Evolutionary conservation across 2,329 filamentous ascomycete genomes (phyloP).

Genomic region (Bretziella fagacearum): DNA sequence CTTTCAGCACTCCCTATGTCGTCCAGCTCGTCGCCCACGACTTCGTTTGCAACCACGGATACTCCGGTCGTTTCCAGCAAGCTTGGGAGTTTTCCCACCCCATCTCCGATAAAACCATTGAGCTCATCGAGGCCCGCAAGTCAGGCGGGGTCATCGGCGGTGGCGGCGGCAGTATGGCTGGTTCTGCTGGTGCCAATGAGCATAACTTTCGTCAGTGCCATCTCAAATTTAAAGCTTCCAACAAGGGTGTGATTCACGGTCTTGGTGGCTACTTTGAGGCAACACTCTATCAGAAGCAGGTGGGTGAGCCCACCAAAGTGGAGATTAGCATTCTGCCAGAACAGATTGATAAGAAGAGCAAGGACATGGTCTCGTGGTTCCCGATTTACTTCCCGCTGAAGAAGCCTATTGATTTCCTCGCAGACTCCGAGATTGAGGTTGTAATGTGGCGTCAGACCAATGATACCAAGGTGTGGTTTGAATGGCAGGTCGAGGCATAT

Average conservation of each 20-base stretch:
- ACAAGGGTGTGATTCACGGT: slow-evolving; percentile 75
- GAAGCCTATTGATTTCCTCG: slow-evolving; percentile 73
- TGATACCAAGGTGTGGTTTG: slow-evolving; percentile 93
- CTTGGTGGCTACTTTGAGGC: slow-evolving; percentile 92
- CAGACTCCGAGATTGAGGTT: slow-evolving; percentile 68
- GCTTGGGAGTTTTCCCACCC: slow-evolving; percentile 73
- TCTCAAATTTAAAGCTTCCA: slow-evolving; percentile 58
- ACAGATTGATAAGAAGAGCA: slow-evolving; percentile 80
- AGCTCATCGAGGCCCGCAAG: slow-evolving; percentile 36
- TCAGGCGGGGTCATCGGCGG: slow-evolving; percentile 48
- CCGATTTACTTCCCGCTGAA: slow-evolving; percentile 96
- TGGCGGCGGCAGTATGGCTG: slow-evolving; percentile 55
- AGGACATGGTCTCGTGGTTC: slow-evolving; percentile 98
- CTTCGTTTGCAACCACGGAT: slow-evolving; percentile 50
- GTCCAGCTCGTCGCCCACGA: slow-evolving; percentile 84
- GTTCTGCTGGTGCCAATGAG: slow-evolving; percentile 68
- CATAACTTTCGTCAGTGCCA: slow-evolving; percentile 76
- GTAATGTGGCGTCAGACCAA: slow-evolving; percentile 96
- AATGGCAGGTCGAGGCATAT: slow-evolving; percentile 87
- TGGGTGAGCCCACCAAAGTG: slow-evolving; percentile 35
- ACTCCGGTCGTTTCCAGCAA: slow-evolving; percentile 50
- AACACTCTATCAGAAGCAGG: slow-evolving; percentile 53
- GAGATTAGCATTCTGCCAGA: slow-evolving; percentile 89
- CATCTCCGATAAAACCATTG: slow-evolving; percentile 41
- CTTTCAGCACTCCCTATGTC: slow-evolving; percentile 85